Evolutionary conservation across 768 basidiomycete species (phyloP).

Genomic region (Suillus lakei): DNA sequence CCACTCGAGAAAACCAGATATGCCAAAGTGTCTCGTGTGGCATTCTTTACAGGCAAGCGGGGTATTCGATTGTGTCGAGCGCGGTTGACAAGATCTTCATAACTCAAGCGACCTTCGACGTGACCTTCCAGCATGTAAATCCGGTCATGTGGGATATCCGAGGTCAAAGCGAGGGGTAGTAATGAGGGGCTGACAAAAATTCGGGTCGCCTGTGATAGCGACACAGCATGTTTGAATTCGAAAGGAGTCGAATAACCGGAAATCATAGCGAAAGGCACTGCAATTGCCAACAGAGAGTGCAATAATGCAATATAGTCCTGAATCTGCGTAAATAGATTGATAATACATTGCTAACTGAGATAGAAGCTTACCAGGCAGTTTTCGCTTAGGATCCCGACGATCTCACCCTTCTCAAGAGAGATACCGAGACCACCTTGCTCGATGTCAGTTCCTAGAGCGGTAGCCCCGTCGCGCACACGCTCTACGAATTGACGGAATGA

Average conservation of each 20-base stretch:
- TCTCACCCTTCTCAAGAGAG: slow-evolving; percentile 49
- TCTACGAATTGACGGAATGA: slow-evolving; percentile 55
- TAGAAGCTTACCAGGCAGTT: slow-evolving; percentile 62
- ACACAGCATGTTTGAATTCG: slow-evolving; percentile 57
- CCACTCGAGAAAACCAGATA: slow-evolving; percentile 81
- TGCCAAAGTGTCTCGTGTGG: slow-evolving; percentile 58
- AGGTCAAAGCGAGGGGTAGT: slow-evolving; percentile 46
- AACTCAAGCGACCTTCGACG: slow-evolving; percentile 44
- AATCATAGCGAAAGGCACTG: slow-evolving; percentile 58
- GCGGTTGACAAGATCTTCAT: slow-evolving; percentile 48
- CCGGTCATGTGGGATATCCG: slow-evolving; percentile 40
- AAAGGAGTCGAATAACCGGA: slow-evolving; percentile 59
- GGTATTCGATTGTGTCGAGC: slow-evolving; percentile 44
- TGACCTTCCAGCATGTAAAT: slow-evolving; percentile 57
- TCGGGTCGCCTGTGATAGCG: slow-evolving; percentile 50
- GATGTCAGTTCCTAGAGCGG: slow-evolving; percentile 54
- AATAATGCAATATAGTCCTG: slow-evolving; percentile 62
- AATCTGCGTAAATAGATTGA: slow-evolving; percentile 1
- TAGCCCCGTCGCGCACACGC: slow-evolving; percentile 57
- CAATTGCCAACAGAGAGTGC: slow-evolving; percentile 51
- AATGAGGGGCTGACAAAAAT: slow-evolving; percentile 57
- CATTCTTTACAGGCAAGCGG: slow-evolving; percentile 47
- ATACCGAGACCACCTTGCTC: slow-evolving; percentile 63
- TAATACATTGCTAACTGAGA: not conserved
- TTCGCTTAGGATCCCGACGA: slow-evolving; percentile 72